Evolutionary conservation across 2,329 filamentous ascomycete species (phyloP).

Genomic region (Apiospora saccharicola): DNA sequence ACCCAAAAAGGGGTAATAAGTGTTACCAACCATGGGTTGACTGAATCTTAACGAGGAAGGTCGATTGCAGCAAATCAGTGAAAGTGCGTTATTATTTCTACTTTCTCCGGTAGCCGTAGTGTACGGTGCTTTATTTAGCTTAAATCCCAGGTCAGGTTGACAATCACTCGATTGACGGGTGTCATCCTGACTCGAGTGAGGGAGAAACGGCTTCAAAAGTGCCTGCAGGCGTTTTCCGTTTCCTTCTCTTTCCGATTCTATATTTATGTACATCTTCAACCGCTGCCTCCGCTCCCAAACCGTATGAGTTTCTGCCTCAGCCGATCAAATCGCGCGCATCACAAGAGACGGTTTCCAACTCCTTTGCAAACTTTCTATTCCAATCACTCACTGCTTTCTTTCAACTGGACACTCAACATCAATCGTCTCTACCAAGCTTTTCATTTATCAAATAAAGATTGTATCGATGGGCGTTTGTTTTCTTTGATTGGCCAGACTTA

Average conservation of each 20-base stretch:
- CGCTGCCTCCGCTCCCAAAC: not conserved
- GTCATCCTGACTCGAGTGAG: not conserved
- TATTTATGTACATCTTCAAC: not conserved
- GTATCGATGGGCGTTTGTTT: no score
- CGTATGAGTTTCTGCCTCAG: not conserved
- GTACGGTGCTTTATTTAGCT: not conserved
- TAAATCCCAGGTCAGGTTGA: not conserved
- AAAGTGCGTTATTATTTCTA: not conserved
- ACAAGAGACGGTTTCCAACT: not conserved
- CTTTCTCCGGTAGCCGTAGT: not conserved
- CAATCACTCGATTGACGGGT: not conserved
- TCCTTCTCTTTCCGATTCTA: not conserved
- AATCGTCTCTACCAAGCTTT: no score
- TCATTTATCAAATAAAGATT: no score
- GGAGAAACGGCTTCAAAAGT: not conserved
- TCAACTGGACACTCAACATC: not conserved
- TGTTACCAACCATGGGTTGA: no score
- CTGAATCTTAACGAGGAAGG: no score
- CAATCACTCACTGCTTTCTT: not conserved
- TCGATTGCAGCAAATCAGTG: no score
- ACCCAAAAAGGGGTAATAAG: no score
- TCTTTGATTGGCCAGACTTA: no score
- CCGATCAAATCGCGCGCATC: not conserved
- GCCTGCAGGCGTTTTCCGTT: no score
- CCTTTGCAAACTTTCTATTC: not conserved